Conservation (phyloP, 169 alveolate species). For the Cryptosporidium baileyi region DNA sequence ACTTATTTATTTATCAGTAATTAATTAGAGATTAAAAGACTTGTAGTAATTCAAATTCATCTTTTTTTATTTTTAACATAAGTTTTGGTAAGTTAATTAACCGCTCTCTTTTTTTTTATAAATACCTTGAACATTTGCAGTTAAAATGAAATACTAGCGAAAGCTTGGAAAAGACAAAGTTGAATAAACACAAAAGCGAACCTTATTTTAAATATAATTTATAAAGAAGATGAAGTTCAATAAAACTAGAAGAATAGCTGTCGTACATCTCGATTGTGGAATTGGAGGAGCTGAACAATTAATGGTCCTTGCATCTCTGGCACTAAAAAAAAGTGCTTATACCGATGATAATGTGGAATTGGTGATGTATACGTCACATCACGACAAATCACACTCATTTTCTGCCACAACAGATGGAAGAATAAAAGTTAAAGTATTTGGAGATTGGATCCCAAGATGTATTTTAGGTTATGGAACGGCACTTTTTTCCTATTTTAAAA, state of each 20-base stretch:
- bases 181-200: no score
- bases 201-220: no score
- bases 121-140: no score
- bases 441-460: conserved; percentile 83
- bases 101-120: no score
- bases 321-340: conserved; percentile 76
- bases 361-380: conserved; percentile 86
- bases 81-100: no score
- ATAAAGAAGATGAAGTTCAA: no score
- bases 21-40: no score
- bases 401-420: conserved; percentile 83
- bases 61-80: no score
- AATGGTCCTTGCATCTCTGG: conserved; percentile 87
- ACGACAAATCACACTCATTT: conserved; percentile 86
- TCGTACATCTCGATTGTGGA: conserved; percentile 92
- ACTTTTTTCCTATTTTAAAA: conserved; percentile 86
- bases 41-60: no score
- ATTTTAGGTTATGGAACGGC: conserved; percentile 75
- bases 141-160: no score
- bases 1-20: no score
- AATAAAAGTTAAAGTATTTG: conserved; percentile 83
- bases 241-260: conserved; percentile 82
- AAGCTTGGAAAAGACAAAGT: no score
- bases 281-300: conserved; percentile 95
- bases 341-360: conserved; percentile 72